Base-by-base conservation (phyloP, 2,329 filamentous ascomycete species). In the Fusarium heterosporum region DNA sequence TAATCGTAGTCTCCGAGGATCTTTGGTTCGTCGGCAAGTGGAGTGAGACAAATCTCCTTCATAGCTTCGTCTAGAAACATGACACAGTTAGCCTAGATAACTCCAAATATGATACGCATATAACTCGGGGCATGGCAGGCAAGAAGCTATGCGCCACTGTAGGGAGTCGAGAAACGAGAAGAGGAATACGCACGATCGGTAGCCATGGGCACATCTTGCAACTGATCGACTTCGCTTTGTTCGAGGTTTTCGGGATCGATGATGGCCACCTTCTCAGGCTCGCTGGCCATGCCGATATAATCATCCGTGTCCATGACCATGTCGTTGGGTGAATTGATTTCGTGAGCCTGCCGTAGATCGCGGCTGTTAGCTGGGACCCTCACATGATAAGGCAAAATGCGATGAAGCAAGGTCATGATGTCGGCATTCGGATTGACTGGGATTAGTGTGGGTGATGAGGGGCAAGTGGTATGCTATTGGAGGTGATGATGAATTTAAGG, bases 1-100 rank as follows among this genome's bases (percentile, higher is more conserved):
- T 92, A 78, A 71, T 90, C 81, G 39, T 85, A 85, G 76, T 97
- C 93, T 53, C 90, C 90, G 66, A 95, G 85, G 32, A 90, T 90
- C 74, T 93, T 91, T 66, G 94, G 89, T 70, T 97, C 93, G 69
- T 93, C 89, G 63, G 82, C 72, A 46, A 93, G 82, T 54, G 90
- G 88, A 12, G 89, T 88, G 60, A 98, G 86, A 69, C 93, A 88
- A 68, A 90, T 82, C 72, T 92, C 89, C 82, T 91, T 91, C 87
- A 98, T 97, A 48, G 92, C 91, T 69, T 96, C 92, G 80, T 88
- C 91, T 94, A 58, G 34, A 58, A 34, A 48, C 40, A 62, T 60
- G 41, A 25, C 9, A 36, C 43, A 42, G 61, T 77, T 68, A 74
- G 72, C 60, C 48, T 39, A 42, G 19, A 29, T 29, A 61, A 53